A percentile compares a stretch with the other conserved stretches of the same genome.
These are phyloP conservation scores for Thielaviopsis euricoi DNA, from an alignment of 2,329 filamentous ascomycete genomes.

Conservation along the genomic window DNA sequence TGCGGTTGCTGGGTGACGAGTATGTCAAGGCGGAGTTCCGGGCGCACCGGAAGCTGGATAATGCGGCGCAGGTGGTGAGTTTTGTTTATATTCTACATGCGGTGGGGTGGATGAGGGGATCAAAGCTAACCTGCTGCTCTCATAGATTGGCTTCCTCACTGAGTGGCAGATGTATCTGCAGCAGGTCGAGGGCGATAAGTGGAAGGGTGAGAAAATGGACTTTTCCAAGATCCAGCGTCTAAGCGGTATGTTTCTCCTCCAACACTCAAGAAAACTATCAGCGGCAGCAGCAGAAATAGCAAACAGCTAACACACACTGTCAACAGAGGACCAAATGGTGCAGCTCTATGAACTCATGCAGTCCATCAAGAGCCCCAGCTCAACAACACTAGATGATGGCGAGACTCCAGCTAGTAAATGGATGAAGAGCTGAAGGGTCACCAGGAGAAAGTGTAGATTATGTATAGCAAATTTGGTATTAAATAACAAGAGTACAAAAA, in stretches of 20 bases:
- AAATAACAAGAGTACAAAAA: background rate
- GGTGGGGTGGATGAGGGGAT: background rate
- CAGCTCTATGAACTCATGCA: conserved; percentile 93
- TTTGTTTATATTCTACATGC: background rate
- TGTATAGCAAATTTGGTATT: background rate
- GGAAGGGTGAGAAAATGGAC: conserved; percentile 42
- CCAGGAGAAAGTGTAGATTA: background rate
- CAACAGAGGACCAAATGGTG: conserved; percentile 71
- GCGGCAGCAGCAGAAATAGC: too few relatives aligned
- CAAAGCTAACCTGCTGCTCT: background rate
- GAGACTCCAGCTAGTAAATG: conserved; percentile 3
- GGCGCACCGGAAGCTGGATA: conserved; percentile 68
- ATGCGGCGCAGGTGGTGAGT: conserved; percentile 75
- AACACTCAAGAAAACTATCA: background rate
- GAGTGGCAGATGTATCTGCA: conserved; percentile 97
- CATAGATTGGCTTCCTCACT: conserved; percentile 79
- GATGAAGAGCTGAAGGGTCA: background rate
- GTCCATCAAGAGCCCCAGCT: conserved; percentile 39
- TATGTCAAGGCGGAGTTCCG: conserved; percentile 90
- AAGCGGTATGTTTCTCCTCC: conserved; percentile 40
- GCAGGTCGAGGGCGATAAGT: conserved; percentile 70
- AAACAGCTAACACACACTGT: background rate
- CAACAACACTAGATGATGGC: background rate
- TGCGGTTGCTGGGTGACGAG: conserved; percentile 72
- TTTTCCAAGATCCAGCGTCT: conserved; percentile 18